Base-by-base conservation (phyloP, 2,329 filamentous ascomycete genomes). In the Thelonectria discophora region DNA sequence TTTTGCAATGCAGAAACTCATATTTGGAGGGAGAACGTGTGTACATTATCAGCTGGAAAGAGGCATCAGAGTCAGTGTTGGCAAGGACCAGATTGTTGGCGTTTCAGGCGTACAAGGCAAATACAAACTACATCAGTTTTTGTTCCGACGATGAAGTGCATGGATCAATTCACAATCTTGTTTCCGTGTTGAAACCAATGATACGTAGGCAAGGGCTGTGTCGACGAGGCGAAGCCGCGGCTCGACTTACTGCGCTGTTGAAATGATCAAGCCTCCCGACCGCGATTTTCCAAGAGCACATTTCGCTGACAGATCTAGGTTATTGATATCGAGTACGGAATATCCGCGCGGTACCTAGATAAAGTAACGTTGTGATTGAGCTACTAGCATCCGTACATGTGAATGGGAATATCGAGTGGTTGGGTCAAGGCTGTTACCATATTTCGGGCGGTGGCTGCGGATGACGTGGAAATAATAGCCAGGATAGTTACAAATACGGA, bases 21-120 rank as follows among this genome's bases (percentile, higher is more conserved):
- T 30, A 30, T 54, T 17, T 10, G 21, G 30, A 10, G 34, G 13
- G 6, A 30, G 13, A 13, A 37, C 46, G 37, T 58, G 47, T 69
- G 69, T 63, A 68, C 63, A 59, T 55, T 70, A 67, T 60, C 60
- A 46, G 58, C 45, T 30, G 53, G 65, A 61, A 55, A 66, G 56
- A 67, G 63, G 55, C 54, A 60, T 60, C 54, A 69, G 52, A 66
- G 61, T 27, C 37, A 12, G 59, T 27, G 62, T 61, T 60, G 60
- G 65, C 39, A 56, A 57, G 61, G 60, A 60, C 50, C 59, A 55
- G 58, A 55, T 64, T 61, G 58, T 55, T 57, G 69, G 69, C 67
- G 69, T 71, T 70, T 37, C 24, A 24, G 69, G 69, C 63, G 69
- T 67, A 68, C 32, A 45, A 56, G 61, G 58, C 63, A 34, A 17